Conservation (phyloP, 2,329 filamentous ascomycete genomes). For the Nemania sp. region DNA sequence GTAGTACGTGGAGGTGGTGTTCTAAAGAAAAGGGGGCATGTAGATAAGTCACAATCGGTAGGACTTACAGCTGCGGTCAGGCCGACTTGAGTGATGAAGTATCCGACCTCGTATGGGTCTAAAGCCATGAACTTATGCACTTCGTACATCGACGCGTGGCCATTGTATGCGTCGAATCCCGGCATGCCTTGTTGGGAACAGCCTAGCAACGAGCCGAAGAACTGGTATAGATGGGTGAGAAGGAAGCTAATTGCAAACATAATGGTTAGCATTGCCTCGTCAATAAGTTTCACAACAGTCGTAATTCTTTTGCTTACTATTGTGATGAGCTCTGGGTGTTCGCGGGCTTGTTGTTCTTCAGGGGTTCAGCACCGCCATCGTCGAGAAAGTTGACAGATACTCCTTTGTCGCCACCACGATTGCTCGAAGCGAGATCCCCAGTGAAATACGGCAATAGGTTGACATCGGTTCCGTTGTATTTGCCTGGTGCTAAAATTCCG, state of each 20-base stretch:
- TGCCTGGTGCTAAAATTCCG: conserved; percentile 59
- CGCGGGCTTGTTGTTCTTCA: conserved; percentile 59
- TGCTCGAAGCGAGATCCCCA: conserved; percentile 57
- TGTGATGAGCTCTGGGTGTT: conserved; percentile 55
- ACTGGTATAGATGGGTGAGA: conserved; percentile 64
- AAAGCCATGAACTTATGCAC: conserved; percentile 65
- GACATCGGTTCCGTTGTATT: conserved; percentile 54
- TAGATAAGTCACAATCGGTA: neutral
- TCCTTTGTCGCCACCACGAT: conserved; percentile 50
- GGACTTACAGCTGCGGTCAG: conserved; percentile 49
- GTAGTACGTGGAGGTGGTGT: neutral
- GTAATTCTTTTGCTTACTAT: conserved; percentile 49
- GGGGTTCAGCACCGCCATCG: conserved; percentile 57
- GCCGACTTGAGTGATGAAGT: conserved; percentile 63
- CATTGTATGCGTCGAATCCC: conserved; percentile 54
- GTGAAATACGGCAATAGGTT: conserved; percentile 64
- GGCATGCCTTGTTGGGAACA: conserved; percentile 55
- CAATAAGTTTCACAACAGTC: neutral
- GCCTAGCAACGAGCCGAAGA: conserved; percentile 61
- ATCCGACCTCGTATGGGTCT: conserved; percentile 53
- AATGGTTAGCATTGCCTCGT: neutral
- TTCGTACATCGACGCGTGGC: conserved; percentile 51
- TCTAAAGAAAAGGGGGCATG: neutral
- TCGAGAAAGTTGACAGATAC: conserved; percentile 63
- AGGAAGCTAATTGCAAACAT: conserved; percentile 50